phyloP scores from a whole-genome alignment of 2,329 filamentous ascomycete genomes.

The Claviceps pusilla region DNA sequence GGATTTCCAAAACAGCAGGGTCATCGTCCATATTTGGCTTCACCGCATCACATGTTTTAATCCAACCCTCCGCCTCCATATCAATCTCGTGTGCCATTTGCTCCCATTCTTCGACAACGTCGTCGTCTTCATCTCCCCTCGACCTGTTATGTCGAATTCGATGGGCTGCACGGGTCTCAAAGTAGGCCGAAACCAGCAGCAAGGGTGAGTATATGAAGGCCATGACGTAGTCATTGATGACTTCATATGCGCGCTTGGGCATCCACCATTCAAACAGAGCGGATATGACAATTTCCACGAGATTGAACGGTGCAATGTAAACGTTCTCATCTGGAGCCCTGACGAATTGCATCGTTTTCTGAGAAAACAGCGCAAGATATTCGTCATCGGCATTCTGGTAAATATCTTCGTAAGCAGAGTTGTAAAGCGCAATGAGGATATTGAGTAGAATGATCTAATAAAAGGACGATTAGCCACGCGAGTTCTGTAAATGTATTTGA shows the following conservation, averaged over 20 bases:
- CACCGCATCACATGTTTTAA: conserved; percentile 58
- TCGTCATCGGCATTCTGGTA: conserved; percentile 89
- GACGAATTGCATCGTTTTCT: conserved; percentile 94
- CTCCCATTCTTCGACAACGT: conserved; percentile 85
- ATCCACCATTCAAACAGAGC: conserved; percentile 93
- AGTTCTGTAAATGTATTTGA: not conserved
- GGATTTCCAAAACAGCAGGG: conserved; percentile 54
- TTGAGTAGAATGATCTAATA: conserved; percentile 64
- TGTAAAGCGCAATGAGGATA: conserved; percentile 92
- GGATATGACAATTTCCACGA: conserved; percentile 72
- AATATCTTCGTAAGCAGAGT: conserved; percentile 89
- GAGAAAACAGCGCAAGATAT: conserved; percentile 81
- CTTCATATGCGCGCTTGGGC: conserved; percentile 54
- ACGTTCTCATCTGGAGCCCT: conserved; percentile 96
- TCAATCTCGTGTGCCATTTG: conserved; percentile 58
- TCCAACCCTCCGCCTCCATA: conserved; percentile 74
- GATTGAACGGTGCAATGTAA: conserved; percentile 89
- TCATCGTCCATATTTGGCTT: conserved; percentile 75
- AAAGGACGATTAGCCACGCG: not conserved
- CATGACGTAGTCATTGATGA: conserved; percentile 83
- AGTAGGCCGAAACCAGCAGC: conserved; percentile 59
- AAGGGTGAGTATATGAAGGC: conserved; percentile 70
- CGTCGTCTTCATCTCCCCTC: conserved; percentile 77
- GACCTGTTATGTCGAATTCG: conserved; percentile 58
- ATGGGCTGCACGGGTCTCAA: conserved; percentile 52